A percentile compares a stretch with the other conserved stretches of the same genome.
Evolutionary conservation across 1,139 yeast species (phyloP).

Genomic region (Wickerhamomyces sp.): DNA sequence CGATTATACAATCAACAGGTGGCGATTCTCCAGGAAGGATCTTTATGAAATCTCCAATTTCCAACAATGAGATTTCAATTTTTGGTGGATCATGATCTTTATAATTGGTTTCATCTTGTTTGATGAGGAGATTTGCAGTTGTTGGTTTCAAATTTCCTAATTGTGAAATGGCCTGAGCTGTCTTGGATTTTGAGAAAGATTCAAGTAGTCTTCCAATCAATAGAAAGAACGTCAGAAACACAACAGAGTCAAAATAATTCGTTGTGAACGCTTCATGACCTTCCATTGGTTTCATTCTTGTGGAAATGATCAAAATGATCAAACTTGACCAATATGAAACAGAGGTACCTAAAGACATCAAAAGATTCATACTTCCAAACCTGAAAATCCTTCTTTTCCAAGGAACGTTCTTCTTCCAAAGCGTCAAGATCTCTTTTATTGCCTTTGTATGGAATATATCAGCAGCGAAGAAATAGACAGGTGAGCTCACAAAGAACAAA

Average conservation of each 20-base stretch:
- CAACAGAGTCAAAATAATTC: constrained; percentile 75
- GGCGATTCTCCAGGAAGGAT: constrained; percentile 68
- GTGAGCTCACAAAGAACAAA: constrained; percentile 58
- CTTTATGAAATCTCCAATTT: constrained; percentile 56
- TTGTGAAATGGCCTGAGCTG: constrained; percentile 59
- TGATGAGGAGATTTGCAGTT: constrained; percentile 44
- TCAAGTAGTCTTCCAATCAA: constrained; percentile 68
- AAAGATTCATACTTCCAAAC: constrained; percentile 74
- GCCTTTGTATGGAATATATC: constrained; percentile 70
- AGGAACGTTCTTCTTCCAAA: constrained; percentile 54
- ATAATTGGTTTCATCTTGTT: constrained; percentile 23
- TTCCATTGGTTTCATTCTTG: constrained; percentile 28
- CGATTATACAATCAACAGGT: constrained; percentile 62
- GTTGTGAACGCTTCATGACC: constrained; percentile 43
- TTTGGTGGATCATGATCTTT: constrained; percentile 32
- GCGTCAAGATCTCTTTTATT: constrained; percentile 45
- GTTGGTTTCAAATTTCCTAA: constrained; percentile 47
- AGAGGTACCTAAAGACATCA: constrained; percentile 68
- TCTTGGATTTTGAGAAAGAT: constrained; percentile 57
- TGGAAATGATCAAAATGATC: constrained; percentile 46
- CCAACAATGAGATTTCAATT: constrained; percentile 49
- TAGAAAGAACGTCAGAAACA: constrained; percentile 65
- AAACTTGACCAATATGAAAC: constrained; percentile 69
- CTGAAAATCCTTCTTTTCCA: constrained; percentile 53
- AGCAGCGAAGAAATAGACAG: constrained; percentile 71